Conservation (phyloP, 176 grass and related monocot genomes). For the Areca catechu region DNA sequence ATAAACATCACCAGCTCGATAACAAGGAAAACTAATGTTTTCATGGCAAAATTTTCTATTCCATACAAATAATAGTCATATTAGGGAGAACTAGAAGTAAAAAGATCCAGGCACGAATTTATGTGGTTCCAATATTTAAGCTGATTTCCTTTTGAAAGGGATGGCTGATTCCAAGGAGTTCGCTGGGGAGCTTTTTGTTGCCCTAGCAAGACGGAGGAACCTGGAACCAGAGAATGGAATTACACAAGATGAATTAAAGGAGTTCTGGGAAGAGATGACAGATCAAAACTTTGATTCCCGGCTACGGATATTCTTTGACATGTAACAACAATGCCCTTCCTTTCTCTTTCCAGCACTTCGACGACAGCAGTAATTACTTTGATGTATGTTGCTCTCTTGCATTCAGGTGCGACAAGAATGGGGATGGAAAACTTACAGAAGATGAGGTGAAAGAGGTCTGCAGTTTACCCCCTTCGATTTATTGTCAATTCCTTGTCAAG, state of each 20-base stretch:
- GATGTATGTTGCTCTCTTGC: neutral
- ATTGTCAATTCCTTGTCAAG: too few species aligned
- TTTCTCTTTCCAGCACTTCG: neutral
- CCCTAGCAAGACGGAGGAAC: constrained; percentile 56
- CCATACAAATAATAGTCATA: neutral
- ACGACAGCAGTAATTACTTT: neutral
- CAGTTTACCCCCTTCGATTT: neutral
- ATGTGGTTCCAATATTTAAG: neutral
- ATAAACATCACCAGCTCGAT: too few species aligned
- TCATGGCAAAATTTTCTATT: too few species aligned
- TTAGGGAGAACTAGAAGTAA: neutral
- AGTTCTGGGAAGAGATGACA: constrained; percentile 98
- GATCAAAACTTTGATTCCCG: constrained; percentile 94
- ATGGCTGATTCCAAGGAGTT: constrained; percentile 99
- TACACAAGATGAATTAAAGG: constrained; percentile 67
- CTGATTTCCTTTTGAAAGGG: constrained; percentile 27
- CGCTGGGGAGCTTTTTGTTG: constrained; percentile 69
- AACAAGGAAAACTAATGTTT: too few species aligned
- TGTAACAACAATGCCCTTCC: constrained; percentile 38
- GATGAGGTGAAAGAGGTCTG: constrained; percentile 94
- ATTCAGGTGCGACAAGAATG: constrained; percentile 95
- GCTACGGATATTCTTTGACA: constrained; percentile 96
- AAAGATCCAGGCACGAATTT: neutral
- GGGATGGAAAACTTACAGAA: constrained; percentile 88
- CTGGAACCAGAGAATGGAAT: constrained; percentile 52